A percentile compares a stretch with the other conserved stretches of the same genome.
These are phyloP conservation scores for Penstemon eatonii DNA, from an alignment of 257 asterid genomes.

Conservation along the genomic window DNA sequence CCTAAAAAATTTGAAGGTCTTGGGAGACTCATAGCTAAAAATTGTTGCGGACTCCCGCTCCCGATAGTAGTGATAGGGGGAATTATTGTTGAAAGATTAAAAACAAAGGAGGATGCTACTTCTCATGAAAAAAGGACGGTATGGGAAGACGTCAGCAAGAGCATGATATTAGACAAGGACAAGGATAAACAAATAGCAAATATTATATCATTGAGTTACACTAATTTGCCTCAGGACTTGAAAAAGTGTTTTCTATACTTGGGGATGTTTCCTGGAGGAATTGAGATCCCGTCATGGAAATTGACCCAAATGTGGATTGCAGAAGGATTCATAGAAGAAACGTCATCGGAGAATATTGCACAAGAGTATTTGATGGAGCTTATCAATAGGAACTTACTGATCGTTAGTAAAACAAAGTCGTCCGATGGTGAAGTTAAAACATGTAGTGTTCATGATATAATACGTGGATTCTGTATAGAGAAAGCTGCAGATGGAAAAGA, in stretches of 20 bases:
- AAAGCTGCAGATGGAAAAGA: conserved; percentile 25
- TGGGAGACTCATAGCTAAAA: conserved; percentile 28
- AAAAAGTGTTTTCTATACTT: conserved; percentile 36
- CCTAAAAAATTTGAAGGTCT: conserved; percentile 17
- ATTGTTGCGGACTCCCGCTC: conserved; percentile 36
- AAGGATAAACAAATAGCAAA: conserved; percentile 5
- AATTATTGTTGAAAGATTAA: neutral
- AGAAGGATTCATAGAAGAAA: conserved; percentile 32
- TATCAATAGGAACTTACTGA: conserved; percentile 32
- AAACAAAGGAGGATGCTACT: neutral
- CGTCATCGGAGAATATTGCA: conserved; percentile 29
- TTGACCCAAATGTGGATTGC: conserved; percentile 35
- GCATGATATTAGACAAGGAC: conserved; percentile 8
- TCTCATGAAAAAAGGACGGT: neutral
- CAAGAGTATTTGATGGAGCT: conserved; percentile 28
- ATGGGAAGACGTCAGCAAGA: conserved; percentile 5
- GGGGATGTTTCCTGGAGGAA: conserved; percentile 32
- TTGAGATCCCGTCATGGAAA: conserved; percentile 28
- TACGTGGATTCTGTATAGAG: conserved; percentile 35
- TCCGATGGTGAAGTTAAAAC: conserved; percentile 35
- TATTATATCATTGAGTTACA: conserved; percentile 32
- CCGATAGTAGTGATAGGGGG: conserved; percentile 29
- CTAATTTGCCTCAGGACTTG: conserved; percentile 31
- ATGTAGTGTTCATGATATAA: conserved; percentile 38
- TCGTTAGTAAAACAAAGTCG: conserved; percentile 27